Evolutionary conservation across 345 rosid species (phyloP).

Genomic region (Fremontodendron californicum): DNA sequence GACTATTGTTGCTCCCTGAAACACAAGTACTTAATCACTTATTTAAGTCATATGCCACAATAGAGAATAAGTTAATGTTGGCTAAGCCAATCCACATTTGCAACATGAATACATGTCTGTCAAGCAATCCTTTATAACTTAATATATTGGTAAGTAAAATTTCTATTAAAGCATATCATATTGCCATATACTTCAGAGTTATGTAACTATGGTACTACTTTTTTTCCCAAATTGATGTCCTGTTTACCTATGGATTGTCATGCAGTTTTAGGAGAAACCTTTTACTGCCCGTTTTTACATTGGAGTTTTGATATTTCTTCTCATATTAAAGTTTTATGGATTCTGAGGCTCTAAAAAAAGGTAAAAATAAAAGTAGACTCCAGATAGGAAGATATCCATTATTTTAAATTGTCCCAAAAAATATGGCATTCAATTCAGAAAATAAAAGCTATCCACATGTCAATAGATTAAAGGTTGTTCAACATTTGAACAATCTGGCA

Average conservation of each 20-base stretch:
- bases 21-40: not conserved
- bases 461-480: not conserved
- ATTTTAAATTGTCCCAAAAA: not conserved
- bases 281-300: not conserved
- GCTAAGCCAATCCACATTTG: not conserved
- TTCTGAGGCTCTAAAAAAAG: not conserved
- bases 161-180: not conserved
- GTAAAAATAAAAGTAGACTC: not conserved
- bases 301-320: not conserved
- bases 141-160: not conserved
- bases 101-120: not conserved
- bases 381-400: not conserved
- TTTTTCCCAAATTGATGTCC: not conserved
- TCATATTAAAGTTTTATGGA: not conserved
- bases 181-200: not conserved
- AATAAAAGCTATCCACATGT: not conserved
- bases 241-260: not conserved
- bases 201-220: not conserved
- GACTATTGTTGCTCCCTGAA: constrained; percentile 93
- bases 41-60: not conserved
- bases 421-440: not conserved
- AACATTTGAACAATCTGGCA: not conserved
- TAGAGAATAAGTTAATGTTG: not conserved
- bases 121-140: not conserved
- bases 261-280: not conserved